Percentiles rank a stretch among this genome's conserved stretches.
Conservation (phyloP, 768 basidiomycete genomes). For the Mycena haematopus region DNA sequence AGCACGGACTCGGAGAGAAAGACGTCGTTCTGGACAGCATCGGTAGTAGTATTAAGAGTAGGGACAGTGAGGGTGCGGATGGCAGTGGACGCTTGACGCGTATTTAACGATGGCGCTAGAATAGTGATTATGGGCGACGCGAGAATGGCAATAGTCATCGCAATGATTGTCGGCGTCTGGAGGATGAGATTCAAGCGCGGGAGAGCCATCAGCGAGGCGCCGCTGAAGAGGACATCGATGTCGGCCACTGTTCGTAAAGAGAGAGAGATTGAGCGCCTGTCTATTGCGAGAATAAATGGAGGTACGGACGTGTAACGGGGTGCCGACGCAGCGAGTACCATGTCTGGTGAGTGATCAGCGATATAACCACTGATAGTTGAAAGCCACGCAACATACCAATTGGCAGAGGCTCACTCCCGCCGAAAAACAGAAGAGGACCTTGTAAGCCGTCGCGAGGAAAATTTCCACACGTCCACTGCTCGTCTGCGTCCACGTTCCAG, state of each 20-base stretch:
- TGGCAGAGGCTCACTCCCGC: constrained; percentile 1
- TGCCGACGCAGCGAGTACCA: constrained; percentile 3
- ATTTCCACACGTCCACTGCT: neutral
- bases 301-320: neutral
- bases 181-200: neutral
- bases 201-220: neutral
- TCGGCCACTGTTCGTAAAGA: neutral
- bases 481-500: neutral
- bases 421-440: neutral
- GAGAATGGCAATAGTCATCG: neutral
- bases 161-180: neutral
- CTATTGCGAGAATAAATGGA: neutral
- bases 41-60: constrained; percentile 16
- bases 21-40: constrained; percentile 5
- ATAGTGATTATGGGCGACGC: constrained; percentile 11
- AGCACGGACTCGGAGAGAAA: neutral
- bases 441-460: neutral
- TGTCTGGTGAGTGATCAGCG: neutral
- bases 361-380: no score
- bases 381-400: neutral
- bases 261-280: neutral
- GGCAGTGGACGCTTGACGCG: neutral
- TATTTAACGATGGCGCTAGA: constrained; percentile 12
- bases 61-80: constrained; percentile 12
- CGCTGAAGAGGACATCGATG: constrained; percentile 1